A percentile compares a stretch with the other conserved stretches of the same genome.
phyloP scores from a whole-genome alignment of 768 basidiomycete species.

The Xerocomus spinulosus region DNA sequence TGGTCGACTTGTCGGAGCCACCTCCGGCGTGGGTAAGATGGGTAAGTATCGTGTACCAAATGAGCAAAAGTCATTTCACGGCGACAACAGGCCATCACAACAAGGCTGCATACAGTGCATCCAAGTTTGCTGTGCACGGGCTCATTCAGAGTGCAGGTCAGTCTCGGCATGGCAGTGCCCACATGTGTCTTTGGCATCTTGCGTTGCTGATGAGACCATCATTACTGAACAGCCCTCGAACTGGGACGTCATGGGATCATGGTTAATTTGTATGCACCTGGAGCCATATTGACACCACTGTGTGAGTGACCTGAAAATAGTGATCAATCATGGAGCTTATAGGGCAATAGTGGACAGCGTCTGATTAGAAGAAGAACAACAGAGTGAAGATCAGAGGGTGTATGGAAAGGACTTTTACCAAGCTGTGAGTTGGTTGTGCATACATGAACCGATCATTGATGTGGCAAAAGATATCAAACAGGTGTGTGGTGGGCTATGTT shows the following conservation, averaged over 20 bases:
- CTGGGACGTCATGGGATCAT: constrained; percentile 23
- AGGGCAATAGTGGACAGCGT: not conserved
- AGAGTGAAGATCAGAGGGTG: too few species aligned
- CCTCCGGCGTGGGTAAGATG: not conserved
- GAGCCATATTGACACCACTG: constrained; percentile 24
- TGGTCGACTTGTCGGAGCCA: not conserved
- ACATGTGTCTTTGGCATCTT: not conserved
- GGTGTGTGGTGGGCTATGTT: too few species aligned
- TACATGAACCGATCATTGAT: too few species aligned
- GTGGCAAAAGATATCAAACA: too few species aligned
- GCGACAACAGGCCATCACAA: not conserved
- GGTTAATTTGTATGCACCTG: constrained; percentile 30
- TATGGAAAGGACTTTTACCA: too few species aligned
- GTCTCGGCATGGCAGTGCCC: too few species aligned
- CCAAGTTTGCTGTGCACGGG: constrained; percentile 11
- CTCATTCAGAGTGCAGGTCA: constrained; percentile 14
- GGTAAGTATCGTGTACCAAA: too few species aligned
- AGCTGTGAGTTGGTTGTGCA: too few species aligned
- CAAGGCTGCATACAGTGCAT: constrained; percentile 13
- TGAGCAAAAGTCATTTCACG: not conserved
- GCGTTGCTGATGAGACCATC: too few species aligned
- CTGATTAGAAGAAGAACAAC: too few species aligned
- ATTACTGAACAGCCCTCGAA: constrained; percentile 31
- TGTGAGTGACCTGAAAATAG: constrained; percentile 6
- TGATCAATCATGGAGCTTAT: not conserved